Base-by-base conservation (phyloP, 495 filamentous ascomycete genomes). In the Annulohypoxylon nitens region DNA sequence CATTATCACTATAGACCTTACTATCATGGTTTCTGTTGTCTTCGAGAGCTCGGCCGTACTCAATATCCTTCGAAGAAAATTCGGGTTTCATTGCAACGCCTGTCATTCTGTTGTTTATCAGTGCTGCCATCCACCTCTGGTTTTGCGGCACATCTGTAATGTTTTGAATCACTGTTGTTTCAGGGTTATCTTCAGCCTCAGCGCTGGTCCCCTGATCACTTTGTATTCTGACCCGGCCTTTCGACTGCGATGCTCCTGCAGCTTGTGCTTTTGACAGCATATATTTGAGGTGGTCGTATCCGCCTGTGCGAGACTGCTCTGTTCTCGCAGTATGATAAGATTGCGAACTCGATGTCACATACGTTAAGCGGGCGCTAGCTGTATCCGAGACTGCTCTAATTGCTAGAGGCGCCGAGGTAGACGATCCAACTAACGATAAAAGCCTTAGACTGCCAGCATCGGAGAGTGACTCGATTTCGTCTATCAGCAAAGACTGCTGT, bases 101-200 rank as follows among this genome's bases (percentile, higher is more conserved):
- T 41, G 34, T 4, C 34, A 16, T 41, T 36, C 39, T 59, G 9
- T n/a, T n/a, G 11, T 25, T 37, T 1, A 41, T 11, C 16, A 59
- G 55, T 59, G 55, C 55, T 39, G 55, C 55, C 34, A 59, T 59
- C 55, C 55, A 59, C 11, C 55, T 59, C 16, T 59, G 55, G 20
- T 59, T 36, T 18, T 59, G 55, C 12, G 55, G 55, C 4, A 59
- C 12, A 12, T 59, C 55, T 10, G 30, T 16, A 2, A 14, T 20
- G 4, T 36, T 57, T 18, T 11, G 12, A 14, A 14, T 10, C 6
- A 0, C 6, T 10, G 34, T 39, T 9, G 16, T 39, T 39, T 26
- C 55, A n/a, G 55, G 1, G 34, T 16, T 4, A 23, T 2, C 1
- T 9, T 14, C 6, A 23, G 6, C 10, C 11, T 7, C 12, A n/a